phyloP scores from a whole-genome alignment of 805 yeast genomes.

The Spathaspora sp. region DNA sequence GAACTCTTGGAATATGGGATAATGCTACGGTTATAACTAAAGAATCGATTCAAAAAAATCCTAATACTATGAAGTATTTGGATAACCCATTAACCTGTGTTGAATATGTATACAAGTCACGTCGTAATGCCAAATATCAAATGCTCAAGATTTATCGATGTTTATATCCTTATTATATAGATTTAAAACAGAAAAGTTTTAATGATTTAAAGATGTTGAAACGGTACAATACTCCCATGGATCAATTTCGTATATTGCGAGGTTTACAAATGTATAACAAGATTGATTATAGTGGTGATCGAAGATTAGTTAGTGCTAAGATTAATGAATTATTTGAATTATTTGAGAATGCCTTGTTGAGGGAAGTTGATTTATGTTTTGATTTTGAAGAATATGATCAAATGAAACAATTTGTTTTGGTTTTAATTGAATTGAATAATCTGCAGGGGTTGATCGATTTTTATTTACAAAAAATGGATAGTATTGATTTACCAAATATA shows the following conservation, averaged over 20 bases:
- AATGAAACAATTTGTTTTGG: slow-evolving; percentile 32
- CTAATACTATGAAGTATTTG: slow-evolving; percentile 3
- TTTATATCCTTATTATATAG: slow-evolving; percentile 43
- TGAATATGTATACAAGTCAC: slow-evolving; percentile 19
- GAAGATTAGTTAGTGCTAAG: slow-evolving; percentile 33
- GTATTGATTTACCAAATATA: not conserved
- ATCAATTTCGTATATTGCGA: slow-evolving; percentile 45
- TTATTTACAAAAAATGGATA: slow-evolving; percentile 31
- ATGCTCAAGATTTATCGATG: slow-evolving; percentile 35
- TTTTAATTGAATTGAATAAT: slow-evolving; percentile 33
- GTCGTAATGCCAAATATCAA: slow-evolving; percentile 34
- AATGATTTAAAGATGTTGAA: slow-evolving; percentile 44
- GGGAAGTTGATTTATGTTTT: slow-evolving; percentile 62
- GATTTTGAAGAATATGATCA: slow-evolving; percentile 42
- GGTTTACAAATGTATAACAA: slow-evolving; percentile 38
- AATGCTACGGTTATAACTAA: slow-evolving; percentile 8
- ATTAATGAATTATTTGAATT: slow-evolving; percentile 58
- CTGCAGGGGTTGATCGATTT: slow-evolving; percentile 43
- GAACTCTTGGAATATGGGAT: slow-evolving; percentile 37
- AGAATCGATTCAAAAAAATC: slow-evolving; percentile 4
- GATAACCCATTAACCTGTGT: slow-evolving; percentile 35
- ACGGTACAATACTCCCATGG: slow-evolving; percentile 45
- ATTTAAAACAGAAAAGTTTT: slow-evolving; percentile 39
- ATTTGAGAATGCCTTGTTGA: slow-evolving; percentile 65
- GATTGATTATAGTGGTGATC: slow-evolving; percentile 27